These are phyloP conservation scores for Vitis rupestris DNA, from an alignment of 164 flowering plant genomes.

Conservation along the genomic window DNA sequence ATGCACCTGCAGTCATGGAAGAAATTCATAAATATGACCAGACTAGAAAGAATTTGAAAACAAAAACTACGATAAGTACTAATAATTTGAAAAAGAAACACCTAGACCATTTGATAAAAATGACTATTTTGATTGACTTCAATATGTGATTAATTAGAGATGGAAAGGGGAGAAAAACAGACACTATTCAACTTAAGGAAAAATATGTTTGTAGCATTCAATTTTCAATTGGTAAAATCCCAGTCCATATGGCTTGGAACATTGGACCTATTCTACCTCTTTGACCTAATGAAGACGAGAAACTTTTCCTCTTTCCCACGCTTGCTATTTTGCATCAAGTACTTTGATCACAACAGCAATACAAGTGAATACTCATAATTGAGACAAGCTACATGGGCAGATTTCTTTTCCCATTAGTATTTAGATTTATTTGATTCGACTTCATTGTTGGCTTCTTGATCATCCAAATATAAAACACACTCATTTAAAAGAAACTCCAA, in stretches of 20 bases:
- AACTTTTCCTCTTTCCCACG: background rate
- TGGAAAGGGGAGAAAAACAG: too few species aligned
- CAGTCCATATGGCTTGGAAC: background rate
- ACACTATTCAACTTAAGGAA: too few species aligned
- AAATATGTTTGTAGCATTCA: too few species aligned
- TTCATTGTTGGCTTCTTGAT: too few species aligned
- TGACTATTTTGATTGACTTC: background rate
- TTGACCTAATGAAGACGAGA: background rate
- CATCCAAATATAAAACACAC: too few species aligned
- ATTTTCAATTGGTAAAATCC: background rate
- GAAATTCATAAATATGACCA: background rate
- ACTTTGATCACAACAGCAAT: background rate
- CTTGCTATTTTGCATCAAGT: background rate
- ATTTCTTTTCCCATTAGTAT: too few species aligned
- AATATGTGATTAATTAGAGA: too few species aligned
- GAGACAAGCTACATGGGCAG: too few species aligned
- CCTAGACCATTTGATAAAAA: background rate
- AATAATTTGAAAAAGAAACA: background rate
- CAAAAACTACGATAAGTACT: background rate
- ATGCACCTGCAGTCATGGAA: slow-evolving; percentile 39
- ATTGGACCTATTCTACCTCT: background rate
- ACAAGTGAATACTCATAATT: background rate
- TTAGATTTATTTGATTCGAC: too few species aligned
- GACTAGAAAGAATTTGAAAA: background rate
- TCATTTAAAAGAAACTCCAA: background rate